Base-by-base conservation (phyloP, 2,329 filamentous ascomycete species). In the Fusarium sp. region DNA sequence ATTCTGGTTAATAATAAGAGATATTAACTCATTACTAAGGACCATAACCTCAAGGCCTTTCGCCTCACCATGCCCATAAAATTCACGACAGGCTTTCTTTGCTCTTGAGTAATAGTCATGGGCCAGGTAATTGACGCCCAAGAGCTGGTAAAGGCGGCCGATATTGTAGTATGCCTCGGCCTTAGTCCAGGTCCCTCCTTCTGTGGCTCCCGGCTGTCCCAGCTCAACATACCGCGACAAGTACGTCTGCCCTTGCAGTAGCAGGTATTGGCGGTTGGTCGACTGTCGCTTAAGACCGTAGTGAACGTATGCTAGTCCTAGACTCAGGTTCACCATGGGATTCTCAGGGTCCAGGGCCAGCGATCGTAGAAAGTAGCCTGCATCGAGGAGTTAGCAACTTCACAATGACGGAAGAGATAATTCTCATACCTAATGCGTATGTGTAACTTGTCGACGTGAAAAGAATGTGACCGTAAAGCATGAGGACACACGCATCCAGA, bases 401-500 rank as follows among this genome's bases (percentile, higher is more conserved):
- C 36, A 17, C 42, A 7, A 6, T 11, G 10, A 20, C 17, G 31
- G 2, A 33, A 22, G 36, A 20, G 7, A 36, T 25, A 17, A 18
- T 31, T 6, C n/a, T 80, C 83, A 73, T 82, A 90, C 91, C 95
- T 38, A 98, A 84, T 1, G 96, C 93, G 75, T 92, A 93, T 18
- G 91, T 90, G 81, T 96, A 97, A 74, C 92, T 94, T 54, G 92
- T 93, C 5, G 94, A 94, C 1, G 91, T 92, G 76, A 94, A 94
- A 9, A 98, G 86, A 67, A 98, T 94, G 78, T 98, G 93, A 0
- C 93, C 96, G 78, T 98, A 98, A 2, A 97, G 87, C 80, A 95
- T 92, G 17, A 99, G 87, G 14, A 98, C 86, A 31, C 92, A 92
- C 12, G 94, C 89, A 79, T 98, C 95, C 69, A 97, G 86, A 18